phyloP scores from a whole-genome alignment of 2,329 filamentous ascomycete genomes.

The Phialocephala subalpina region DNA sequence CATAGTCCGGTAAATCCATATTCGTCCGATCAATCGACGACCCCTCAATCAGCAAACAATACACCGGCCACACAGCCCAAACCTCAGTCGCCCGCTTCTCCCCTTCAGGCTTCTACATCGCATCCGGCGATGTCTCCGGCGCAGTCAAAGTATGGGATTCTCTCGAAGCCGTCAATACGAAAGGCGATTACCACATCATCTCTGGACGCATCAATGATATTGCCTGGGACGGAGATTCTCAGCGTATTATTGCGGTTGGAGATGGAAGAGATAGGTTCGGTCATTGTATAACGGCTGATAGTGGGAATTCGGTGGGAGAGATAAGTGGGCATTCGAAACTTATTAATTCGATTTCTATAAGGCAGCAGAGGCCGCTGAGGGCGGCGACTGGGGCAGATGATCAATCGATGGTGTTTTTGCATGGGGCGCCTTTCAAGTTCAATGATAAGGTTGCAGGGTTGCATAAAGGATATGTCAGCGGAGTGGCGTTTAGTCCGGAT shows the following conservation, averaged over 20 bases:
- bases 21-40: conserved; percentile 95
- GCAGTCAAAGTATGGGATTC: conserved; percentile 93
- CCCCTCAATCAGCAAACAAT: conserved; percentile 85
- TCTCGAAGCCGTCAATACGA: conserved; percentile 83
- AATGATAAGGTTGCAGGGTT: conserved; percentile 79
- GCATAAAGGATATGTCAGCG: conserved; percentile 90
- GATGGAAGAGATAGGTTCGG: conserved; percentile 94
- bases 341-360: conserved; percentile 90
- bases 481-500: conserved; percentile 88
- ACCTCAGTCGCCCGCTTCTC: conserved; percentile 95
- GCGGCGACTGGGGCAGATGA: conserved; percentile 94
- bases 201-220: conserved; percentile 95
- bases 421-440: conserved; percentile 96
- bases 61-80: conserved; percentile 86
- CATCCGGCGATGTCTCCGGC: conserved; percentile 87
- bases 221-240: conserved; percentile 96
- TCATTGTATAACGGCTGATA: conserved; percentile 93
- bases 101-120: conserved; percentile 93
- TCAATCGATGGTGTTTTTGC: conserved; percentile 87
- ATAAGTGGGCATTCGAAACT: conserved; percentile 90
- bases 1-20: conserved; percentile 91
- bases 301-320: conserved; percentile 94
- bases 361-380: conserved; percentile 87
- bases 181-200: conserved; percentile 92
- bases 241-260: conserved; percentile 94